Evolutionary conservation across 352 stramenopile genomes (phyloP).

Genomic region (Phytophthora rubi): DNA sequence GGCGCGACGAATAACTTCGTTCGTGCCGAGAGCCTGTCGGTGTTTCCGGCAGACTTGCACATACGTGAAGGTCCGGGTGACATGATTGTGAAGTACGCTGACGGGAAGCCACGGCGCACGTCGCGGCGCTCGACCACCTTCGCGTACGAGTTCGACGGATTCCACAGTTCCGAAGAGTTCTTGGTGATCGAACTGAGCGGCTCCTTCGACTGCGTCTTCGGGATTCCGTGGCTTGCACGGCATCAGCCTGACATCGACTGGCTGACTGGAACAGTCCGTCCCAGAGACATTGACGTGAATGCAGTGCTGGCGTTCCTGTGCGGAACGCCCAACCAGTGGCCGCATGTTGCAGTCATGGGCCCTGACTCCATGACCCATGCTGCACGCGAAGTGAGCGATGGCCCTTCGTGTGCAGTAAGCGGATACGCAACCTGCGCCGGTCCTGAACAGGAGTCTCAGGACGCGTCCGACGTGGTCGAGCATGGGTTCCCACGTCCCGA

Average conservation of each 20-base stretch:
- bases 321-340: too few species aligned
- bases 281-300: too few species aligned
- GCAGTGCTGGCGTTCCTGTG: too few species aligned
- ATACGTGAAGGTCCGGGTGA: constrained; percentile 6
- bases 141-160: constrained; percentile 29
- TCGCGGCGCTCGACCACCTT: constrained; percentile 19
- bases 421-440: background rate
- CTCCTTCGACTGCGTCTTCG: constrained; percentile 38
- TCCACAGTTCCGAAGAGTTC: constrained; percentile 27
- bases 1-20: constrained; percentile 40
- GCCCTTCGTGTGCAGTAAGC: too few species aligned
- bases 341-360: background rate
- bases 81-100: constrained; percentile 28
- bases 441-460: constrained; percentile 13
- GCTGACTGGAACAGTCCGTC: too few species aligned
- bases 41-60: constrained; percentile 18
- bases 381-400: too few species aligned
- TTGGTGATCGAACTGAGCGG: constrained; percentile 36
- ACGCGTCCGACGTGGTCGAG: background rate
- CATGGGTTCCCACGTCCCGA: too few species aligned
- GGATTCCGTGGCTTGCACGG: constrained; percentile 32
- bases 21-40: constrained; percentile 14
- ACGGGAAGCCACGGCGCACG: constrained; percentile 18
- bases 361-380: too few species aligned
- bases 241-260: constrained; percentile 18